These are phyloP conservation scores for Botryosphaeria dothidea DNA, from an alignment of 2,329 filamentous ascomycete species.

Conservation along the genomic window DNA sequence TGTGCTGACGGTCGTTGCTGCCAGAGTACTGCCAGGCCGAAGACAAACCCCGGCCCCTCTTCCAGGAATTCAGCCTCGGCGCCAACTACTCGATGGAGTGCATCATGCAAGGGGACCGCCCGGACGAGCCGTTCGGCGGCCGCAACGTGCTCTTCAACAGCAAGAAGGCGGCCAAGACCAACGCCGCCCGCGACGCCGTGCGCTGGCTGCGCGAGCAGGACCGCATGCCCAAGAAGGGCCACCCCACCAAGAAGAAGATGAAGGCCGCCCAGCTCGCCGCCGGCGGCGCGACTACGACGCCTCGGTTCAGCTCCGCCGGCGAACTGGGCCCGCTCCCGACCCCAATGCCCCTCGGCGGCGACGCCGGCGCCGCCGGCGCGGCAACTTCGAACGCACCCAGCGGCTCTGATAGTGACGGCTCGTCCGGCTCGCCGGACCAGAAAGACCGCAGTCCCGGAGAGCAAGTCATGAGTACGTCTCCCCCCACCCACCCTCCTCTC, in stretches of 20 bases:
- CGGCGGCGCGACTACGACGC: neutral
- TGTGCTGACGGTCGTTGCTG: neutral
- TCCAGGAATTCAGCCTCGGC: constrained; percentile 37
- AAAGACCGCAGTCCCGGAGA: constrained; percentile 2
- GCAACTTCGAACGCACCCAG: neutral
- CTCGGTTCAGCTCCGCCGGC: neutral
- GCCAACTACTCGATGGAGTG: constrained; percentile 34
- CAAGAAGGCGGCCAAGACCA: constrained; percentile 45
- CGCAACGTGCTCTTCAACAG: constrained; percentile 32
- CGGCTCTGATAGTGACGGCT: neutral
- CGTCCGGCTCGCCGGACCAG: neutral
- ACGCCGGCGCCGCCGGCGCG: neutral
- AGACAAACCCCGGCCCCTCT: constrained; percentile 33
- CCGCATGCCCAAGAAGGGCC: constrained; percentile 34
- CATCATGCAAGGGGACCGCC: constrained; percentile 25
- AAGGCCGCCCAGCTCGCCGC: neutral
- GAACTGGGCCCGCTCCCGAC: neutral
- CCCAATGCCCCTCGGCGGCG: neutral
- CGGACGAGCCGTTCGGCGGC: constrained; percentile 37
- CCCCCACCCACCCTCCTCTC: neutral
- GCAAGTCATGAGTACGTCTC: constrained; percentile 8
- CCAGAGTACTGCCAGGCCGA: constrained; percentile 35
- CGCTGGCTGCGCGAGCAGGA: constrained; percentile 41
- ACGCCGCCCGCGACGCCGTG: constrained; percentile 44
- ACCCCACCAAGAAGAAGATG: constrained; percentile 32